Evolutionary conservation across 2,329 filamentous ascomycete species (phyloP), one percentile per base, ranked within the genome.

Genomic region (Calonectria honghensis): DNA sequence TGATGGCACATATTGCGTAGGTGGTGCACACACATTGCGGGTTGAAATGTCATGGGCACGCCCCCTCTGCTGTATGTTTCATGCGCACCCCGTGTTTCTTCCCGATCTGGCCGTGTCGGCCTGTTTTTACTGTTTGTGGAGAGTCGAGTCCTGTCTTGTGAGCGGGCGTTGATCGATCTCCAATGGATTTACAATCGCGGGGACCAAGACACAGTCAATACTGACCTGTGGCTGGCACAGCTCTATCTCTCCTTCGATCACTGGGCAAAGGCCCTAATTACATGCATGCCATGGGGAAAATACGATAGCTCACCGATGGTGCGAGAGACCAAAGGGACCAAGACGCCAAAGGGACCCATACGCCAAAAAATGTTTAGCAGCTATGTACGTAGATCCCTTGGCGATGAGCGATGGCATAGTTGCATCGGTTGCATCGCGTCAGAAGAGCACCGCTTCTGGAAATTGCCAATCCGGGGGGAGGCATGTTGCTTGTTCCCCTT

Each of bases 1-100:
- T n/a, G 39, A 48, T 39, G 61, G 61, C 61, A 65, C 6, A 14
- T 61, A 48, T 65, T 65, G 18, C 61, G 61, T 65, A 65, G 61
- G 61, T 65, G 41, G 61, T 61, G 57, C 57, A 35, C 61, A 65
- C 39, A 13, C 20, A 27, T 14, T 48, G 20, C 6, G 4, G 27
- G 59, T 27, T 64, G 59, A 32, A 48, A 20, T 64, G 37, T 32
- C 59, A 13, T 20, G 5, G 37, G 31, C 27, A 48, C 27, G 14
- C 61, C 11, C 18, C 32, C 18, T 14, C 29, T 45, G 39, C 61
- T 32, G 61, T 32, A 48, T 65, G 61, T 65, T 39, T 65, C 61
- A 65, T 48, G 61, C 14, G 39, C 41, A 45, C 61, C 61, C 61
- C 61, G 61, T 48, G 41, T 45, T 31, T 65, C 41, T 65, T 65